phyloP scores from a whole-genome alignment of 768 basidiomycete genomes.

The Psilocybe tampanensis region DNA sequence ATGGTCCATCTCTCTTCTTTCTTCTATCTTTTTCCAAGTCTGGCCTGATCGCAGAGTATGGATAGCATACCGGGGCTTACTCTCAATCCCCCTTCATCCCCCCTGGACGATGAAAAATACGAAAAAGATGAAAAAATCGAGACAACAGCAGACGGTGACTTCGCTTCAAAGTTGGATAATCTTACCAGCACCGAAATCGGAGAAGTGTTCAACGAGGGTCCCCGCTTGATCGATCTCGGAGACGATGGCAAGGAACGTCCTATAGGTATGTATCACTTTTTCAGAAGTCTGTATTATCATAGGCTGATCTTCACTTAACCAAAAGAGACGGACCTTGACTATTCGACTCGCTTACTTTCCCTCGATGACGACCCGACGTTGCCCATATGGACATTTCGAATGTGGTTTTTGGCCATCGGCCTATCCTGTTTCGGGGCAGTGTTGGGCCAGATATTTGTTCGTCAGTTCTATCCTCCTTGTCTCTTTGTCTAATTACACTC shows the following conservation, averaged over 20 bases:
- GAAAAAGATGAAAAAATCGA: slow-evolving; percentile 5
- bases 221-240: slow-evolving; percentile 35
- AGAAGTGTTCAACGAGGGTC: slow-evolving; percentile 23
- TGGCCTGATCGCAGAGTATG: no score
- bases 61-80: no score
- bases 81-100: neutral
- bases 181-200: slow-evolving; percentile 2
- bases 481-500: slow-evolving; percentile 3
- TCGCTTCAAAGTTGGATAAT: neutral
- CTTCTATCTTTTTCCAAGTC: no score
- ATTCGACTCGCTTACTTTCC: slow-evolving; percentile 48
- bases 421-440: slow-evolving; percentile 58
- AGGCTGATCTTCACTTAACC: no score
- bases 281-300: no score
- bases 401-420: slow-evolving; percentile 56
- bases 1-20: no score
- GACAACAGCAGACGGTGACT: neutral
- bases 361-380: slow-evolving; percentile 54
- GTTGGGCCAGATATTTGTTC: slow-evolving; percentile 47
- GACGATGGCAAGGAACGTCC: slow-evolving; percentile 40
- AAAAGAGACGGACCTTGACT: slow-evolving; percentile 45
- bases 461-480: slow-evolving; percentile 13
- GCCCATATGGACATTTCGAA: slow-evolving; percentile 53
- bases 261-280: slow-evolving; percentile 26
- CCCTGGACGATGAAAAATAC: slow-evolving; percentile 3